Evolutionary conservation across 306 rosid species (phyloP), one percentile per base, ranked within the genome.

Genomic region (Quercus rubra): DNA sequence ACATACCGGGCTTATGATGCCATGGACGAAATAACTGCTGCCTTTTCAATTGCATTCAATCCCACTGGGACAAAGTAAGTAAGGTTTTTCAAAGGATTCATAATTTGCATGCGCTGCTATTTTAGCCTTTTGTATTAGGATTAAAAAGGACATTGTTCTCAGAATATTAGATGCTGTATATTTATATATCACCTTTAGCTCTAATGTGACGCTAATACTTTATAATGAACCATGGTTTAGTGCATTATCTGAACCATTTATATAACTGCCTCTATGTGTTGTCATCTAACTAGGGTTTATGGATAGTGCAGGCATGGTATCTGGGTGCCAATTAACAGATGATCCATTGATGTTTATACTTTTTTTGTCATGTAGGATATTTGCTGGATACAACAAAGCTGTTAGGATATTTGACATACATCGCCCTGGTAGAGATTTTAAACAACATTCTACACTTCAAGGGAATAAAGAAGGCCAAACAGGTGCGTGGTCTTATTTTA

Each of bases 1-100:
- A 92, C 99, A 8, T 95, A 92, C 80, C 92, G 98, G 58, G 99
- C 99, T 63, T 95, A 92, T 83, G 99, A 95, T 85, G 93, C 93
- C 18, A 91, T 95, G 96, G 99, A 92, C 78, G 99, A 95, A 87
- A 92, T 95, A 38, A 84, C 94, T 30, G 89, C 98, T 77, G 99
- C 99, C 5, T 95, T 91, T 83, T 95, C 99, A 59, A 80, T 91
- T 73, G 94, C 97, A 73, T 95, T 95, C 81, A 91, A 95, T 90
- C 97, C 98, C 72, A 74, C 87, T 38, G 99, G 99, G 79, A 84
- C 92, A 70, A 95, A 88, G 99, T 92, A 89, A 85, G 97, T 68
- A 67, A 12, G 27, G 49, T 70, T 19, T 81, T 78, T 76, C 58
- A 55, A 18, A 5, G 20, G 19, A 5, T 58, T 7, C 55, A 30